A percentile compares a stretch with the other conserved stretches of the same genome.
Conservation (phyloP, 805 yeast genomes). For the Pichia californica region DNA sequence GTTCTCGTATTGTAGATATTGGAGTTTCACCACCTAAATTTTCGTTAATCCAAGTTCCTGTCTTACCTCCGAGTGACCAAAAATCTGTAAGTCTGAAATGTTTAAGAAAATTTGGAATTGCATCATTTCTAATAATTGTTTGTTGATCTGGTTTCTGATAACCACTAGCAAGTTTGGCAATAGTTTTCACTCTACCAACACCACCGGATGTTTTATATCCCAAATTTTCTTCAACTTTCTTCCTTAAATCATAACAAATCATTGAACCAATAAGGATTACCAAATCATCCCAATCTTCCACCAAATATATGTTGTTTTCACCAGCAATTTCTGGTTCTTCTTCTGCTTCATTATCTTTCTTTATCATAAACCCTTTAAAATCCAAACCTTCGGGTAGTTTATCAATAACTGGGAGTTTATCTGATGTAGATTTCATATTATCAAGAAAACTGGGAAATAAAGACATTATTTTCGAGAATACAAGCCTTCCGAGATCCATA, state of each 20-base stretch:
- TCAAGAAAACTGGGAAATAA: conserved; percentile 41
- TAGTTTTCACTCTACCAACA: conserved; percentile 61
- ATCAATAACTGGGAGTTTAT: conserved; percentile 41
- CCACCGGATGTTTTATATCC: conserved; percentile 92
- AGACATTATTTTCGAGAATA: conserved; percentile 37
- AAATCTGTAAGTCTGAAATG: conserved; percentile 65
- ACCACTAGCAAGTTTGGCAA: conserved; percentile 86
- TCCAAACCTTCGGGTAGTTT: conserved; percentile 16
- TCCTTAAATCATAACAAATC: conserved; percentile 48
- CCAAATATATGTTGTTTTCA: background rate
- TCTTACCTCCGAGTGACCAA: conserved; percentile 88
- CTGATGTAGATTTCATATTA: conserved; percentile 12
- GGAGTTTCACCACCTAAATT: conserved; percentile 32
- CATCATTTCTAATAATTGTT: conserved; percentile 54
- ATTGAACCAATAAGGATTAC: conserved; percentile 61
- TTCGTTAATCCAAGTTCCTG: conserved; percentile 55
- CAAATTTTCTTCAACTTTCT: conserved; percentile 43
- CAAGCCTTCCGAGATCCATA: conserved; percentile 69
- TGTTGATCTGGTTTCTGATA: conserved; percentile 81
- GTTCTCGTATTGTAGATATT: conserved; percentile 46
- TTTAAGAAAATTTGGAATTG: conserved; percentile 47
- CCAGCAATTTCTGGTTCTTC: conserved; percentile 13
- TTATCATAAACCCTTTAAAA: conserved; percentile 27
- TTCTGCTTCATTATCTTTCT: conserved; percentile 16
- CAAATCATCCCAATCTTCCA: conserved; percentile 77